Conservation (phyloP, 2,329 filamentous ascomycete species). For the Acrocalymma vagum region DNA sequence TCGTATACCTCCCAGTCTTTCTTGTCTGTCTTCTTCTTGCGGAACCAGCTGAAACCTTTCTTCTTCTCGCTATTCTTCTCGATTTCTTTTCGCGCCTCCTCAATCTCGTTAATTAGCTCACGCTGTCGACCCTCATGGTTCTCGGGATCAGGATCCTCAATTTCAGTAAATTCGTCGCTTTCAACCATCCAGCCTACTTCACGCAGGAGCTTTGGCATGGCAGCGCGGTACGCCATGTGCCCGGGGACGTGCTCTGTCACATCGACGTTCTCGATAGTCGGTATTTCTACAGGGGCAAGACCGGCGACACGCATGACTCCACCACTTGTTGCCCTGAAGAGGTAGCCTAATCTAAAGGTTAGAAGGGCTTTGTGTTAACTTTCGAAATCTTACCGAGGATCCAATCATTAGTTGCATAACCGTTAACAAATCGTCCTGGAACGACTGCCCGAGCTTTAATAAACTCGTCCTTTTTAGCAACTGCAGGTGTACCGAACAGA, state of each 20-base stretch:
- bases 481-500: slow-evolving; percentile 89
- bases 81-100: slow-evolving; percentile 87
- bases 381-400: slow-evolving; percentile 72
- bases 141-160: slow-evolving; percentile 96
- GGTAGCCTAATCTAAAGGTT: slow-evolving; percentile 65
- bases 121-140: slow-evolving; percentile 87
- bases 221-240: slow-evolving; percentile 95
- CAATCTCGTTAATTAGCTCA: slow-evolving; percentile 95
- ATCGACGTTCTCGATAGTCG: slow-evolving; percentile 87
- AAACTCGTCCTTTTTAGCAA: slow-evolving; percentile 92
- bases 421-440: slow-evolving; percentile 92
- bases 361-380: slow-evolving; percentile 8
- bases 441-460: slow-evolving; percentile 82
- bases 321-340: slow-evolving; percentile 93
- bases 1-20: slow-evolving; percentile 96
- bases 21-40: slow-evolving; percentile 80
- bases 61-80: slow-evolving; percentile 80
- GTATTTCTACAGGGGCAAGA: slow-evolving; percentile 79
- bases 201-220: slow-evolving; percentile 87
- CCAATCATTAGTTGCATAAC: slow-evolving; percentile 95
- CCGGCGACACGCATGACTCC: slow-evolving; percentile 91
- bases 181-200: slow-evolving; percentile 92
- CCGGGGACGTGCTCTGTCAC: slow-evolving; percentile 86
- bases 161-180: slow-evolving; percentile 93
- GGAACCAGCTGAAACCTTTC: slow-evolving; percentile 75